Evolutionary conservation across 2,329 filamentous ascomycete genomes (phyloP).

Genomic region (Clonostachys rhizophaga): DNA sequence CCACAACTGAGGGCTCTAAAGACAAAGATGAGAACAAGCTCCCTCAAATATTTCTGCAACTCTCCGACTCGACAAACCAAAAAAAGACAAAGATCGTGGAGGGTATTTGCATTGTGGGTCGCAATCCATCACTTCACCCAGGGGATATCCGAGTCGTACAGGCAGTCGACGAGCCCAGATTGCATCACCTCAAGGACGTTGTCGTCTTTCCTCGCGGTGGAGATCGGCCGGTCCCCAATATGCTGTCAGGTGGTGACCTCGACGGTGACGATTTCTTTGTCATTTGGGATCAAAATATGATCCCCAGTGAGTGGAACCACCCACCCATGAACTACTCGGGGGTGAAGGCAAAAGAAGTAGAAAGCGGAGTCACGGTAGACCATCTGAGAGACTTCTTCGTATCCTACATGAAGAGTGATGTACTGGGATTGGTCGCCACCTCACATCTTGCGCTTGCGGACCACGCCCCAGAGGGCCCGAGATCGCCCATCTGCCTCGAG

Average conservation of each 20-base stretch:
- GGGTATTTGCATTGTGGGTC: slow-evolving; percentile 77
- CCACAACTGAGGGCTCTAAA: slow-evolving; percentile 30
- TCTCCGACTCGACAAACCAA: slow-evolving; percentile 51
- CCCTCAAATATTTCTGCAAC: slow-evolving; percentile 86
- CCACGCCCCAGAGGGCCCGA: slow-evolving; percentile 49
- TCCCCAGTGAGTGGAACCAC: slow-evolving; percentile 67
- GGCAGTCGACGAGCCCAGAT: slow-evolving; percentile 69
- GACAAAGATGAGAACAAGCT: slow-evolving; percentile 46
- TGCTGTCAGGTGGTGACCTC: slow-evolving; percentile 94
- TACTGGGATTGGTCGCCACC: slow-evolving; percentile 72
- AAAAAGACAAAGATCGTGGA: slow-evolving; percentile 60
- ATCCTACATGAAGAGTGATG: slow-evolving; percentile 87
- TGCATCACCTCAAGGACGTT: slow-evolving; percentile 77
- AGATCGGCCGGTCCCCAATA: slow-evolving; percentile 80
- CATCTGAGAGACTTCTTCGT: slow-evolving; percentile 86
- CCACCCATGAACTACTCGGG: slow-evolving; percentile 73
- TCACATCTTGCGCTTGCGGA: slow-evolving; percentile 81
- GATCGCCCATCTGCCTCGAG: slow-evolving; percentile 62
- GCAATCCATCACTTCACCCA: slow-evolving; percentile 90
- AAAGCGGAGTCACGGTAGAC: slow-evolving; percentile 60
- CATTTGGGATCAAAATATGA: slow-evolving; percentile 77
- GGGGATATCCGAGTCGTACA: slow-evolving; percentile 86
- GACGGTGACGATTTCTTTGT: slow-evolving; percentile 96
- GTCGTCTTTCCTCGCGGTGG: slow-evolving; percentile 83
- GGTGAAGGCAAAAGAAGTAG: slow-evolving; percentile 47